Percentiles rank a stretch among this genome's conserved stretches.
Conservation (phyloP, 2,329 filamentous ascomycete genomes). For the Didymella exigua region DNA sequence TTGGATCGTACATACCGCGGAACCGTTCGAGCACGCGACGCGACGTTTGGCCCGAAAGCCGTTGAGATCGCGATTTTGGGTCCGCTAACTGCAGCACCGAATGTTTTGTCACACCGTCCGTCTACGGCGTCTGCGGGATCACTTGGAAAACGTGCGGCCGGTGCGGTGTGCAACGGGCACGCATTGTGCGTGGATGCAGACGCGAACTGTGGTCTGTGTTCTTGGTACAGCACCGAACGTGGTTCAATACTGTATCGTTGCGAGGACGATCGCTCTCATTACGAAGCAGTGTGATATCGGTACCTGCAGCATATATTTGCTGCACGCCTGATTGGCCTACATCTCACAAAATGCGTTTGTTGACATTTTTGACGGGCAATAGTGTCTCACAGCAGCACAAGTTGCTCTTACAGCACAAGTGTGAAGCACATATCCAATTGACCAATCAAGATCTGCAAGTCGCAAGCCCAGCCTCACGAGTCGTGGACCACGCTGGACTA, state of each 20-base stretch:
- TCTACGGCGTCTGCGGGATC: no score
- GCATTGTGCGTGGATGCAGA: slow-evolving; percentile 2
- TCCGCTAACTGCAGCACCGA: slow-evolving; percentile 13
- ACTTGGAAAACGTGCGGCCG: not conserved
- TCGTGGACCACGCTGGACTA: not conserved
- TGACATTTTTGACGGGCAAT: slow-evolving; percentile 12
- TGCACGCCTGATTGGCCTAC: not conserved
- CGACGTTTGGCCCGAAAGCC: slow-evolving; percentile 15
- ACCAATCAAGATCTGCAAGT: not conserved
- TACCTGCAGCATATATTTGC: not conserved
- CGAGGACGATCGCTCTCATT: slow-evolving; percentile 2
- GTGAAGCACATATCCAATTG: slow-evolving; percentile 3
- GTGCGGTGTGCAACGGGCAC: slow-evolving; percentile 13
- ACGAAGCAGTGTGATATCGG: not conserved
- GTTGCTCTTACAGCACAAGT: not conserved
- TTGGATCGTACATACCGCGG: not conserved
- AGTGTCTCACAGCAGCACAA: slow-evolving; percentile 5
- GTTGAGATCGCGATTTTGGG: slow-evolving; percentile 16
- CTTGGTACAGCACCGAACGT: slow-evolving; percentile 2
- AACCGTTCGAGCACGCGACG: slow-evolving; percentile 11
- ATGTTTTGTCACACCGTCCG: slow-evolving; percentile 11
- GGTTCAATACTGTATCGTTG: slow-evolving; percentile 4
- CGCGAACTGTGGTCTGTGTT: slow-evolving; percentile 3
- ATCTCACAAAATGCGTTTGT: slow-evolving; percentile 1
- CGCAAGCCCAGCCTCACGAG: not conserved